Evolutionary conservation across 257 asterid species (phyloP).

Genomic region (Coffea eugenioides): DNA sequence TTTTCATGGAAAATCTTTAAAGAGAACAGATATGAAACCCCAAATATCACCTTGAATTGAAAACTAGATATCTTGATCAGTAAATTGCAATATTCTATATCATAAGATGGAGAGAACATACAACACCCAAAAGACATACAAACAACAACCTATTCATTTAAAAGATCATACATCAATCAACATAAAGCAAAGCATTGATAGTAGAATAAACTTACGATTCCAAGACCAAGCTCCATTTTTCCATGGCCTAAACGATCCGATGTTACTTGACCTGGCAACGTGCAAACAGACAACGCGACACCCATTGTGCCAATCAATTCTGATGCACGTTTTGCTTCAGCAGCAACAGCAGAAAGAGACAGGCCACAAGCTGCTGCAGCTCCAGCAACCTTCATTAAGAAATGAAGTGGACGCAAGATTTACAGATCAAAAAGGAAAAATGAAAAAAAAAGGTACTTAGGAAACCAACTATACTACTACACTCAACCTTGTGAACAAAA

Average conservation of each 20-base stretch:
- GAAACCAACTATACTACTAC: neutral
- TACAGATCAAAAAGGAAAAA: too few species aligned
- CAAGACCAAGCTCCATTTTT: constrained; percentile 99
- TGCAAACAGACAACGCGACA: constrained; percentile 92
- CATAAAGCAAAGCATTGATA: constrained; percentile 11
- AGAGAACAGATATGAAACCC: neutral
- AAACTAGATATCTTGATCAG: neutral
- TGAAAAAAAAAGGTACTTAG: neutral
- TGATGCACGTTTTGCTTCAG: constrained; percentile 90
- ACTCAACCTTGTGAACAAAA: constrained; percentile 82
- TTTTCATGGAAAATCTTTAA: neutral
- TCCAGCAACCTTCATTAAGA: constrained; percentile 75
- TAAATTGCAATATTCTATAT: neutral
- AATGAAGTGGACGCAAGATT: neutral
- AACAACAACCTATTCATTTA: neutral
- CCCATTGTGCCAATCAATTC: constrained; percentile 99
- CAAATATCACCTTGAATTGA: neutral
- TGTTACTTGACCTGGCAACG: constrained; percentile 86
- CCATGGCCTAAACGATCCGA: constrained; percentile 95
- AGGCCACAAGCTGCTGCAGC: constrained; percentile 95
- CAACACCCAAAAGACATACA: neutral
- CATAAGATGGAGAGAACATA: neutral
- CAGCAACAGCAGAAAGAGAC: constrained; percentile 71
- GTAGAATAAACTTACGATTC: constrained; percentile 61
- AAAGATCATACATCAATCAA: constrained; percentile 1